Percentiles rank a stretch among this genome's conserved stretches.
These are phyloP conservation scores for Oryza glumipatula DNA, from an alignment of 176 grass and related monocot species.

Conservation along the genomic window DNA sequence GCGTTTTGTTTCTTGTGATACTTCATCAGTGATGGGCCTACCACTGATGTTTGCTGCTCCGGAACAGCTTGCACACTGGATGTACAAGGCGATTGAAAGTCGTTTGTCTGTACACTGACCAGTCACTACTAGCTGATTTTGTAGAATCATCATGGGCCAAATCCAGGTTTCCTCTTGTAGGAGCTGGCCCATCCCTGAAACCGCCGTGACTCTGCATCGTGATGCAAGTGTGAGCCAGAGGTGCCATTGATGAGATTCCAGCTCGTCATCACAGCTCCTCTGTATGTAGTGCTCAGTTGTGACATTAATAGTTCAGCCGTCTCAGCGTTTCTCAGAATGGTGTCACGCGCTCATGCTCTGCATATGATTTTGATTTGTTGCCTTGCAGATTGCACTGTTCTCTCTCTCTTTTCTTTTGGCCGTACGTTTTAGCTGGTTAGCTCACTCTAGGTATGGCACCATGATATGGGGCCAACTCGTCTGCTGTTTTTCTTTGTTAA, in stretches of 20 bases:
- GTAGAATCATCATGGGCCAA: conserved; percentile 44
- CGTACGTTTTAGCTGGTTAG: background rate
- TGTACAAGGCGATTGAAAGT: conserved; percentile 31
- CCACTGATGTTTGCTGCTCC: conserved; percentile 27
- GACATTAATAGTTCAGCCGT: conserved; percentile 34
- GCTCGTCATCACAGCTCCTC: conserved; percentile 17
- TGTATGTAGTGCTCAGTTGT: conserved; percentile 30
- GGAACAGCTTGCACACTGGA: conserved; percentile 28
- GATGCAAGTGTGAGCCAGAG: conserved; percentile 40
- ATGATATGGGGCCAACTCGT: background rate
- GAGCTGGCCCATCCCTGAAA: conserved; percentile 34
- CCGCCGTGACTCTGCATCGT: conserved; percentile 19
- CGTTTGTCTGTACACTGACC: conserved; percentile 41
- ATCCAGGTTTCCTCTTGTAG: conserved; percentile 55
- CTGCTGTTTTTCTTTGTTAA: background rate
- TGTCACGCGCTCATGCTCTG: conserved; percentile 4
- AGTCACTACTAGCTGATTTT: conserved; percentile 41
- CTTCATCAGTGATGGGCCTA: conserved; percentile 38
- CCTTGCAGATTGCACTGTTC: background rate
- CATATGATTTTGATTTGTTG: background rate
- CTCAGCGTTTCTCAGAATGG: conserved; percentile 19
- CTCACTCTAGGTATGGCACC: background rate
- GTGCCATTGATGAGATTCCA: conserved; percentile 47
- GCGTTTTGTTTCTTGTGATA: conserved; percentile 45
- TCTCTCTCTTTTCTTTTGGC: background rate